phyloP scores from a whole-genome alignment of 2,329 filamentous ascomycete genomes.

The Ophiocordyceps unilateralis region DNA sequence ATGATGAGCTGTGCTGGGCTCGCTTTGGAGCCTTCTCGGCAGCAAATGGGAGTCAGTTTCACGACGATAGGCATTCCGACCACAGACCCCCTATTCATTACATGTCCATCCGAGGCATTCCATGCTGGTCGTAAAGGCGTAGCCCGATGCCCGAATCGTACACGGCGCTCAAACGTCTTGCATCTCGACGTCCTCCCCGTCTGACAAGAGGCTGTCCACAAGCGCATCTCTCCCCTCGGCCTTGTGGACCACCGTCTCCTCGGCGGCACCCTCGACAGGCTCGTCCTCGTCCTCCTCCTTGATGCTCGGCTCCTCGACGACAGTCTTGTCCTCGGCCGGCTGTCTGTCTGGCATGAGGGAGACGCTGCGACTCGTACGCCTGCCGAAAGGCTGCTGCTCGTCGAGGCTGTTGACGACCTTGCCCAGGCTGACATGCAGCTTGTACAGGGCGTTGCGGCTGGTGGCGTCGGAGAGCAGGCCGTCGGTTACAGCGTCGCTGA shows the following conservation, averaged over 20 bases:
- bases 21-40: no score
- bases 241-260: slow-evolving; percentile 7
- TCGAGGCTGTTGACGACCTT: slow-evolving; percentile 48
- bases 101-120: no score
- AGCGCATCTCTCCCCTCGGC: slow-evolving; percentile 17
- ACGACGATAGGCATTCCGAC: no score
- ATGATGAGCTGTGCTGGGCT: no score
- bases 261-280: slow-evolving; percentile 6
- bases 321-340: slow-evolving; percentile 19
- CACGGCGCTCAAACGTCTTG: slow-evolving; percentile 6
- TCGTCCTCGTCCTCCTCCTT: slow-evolving; percentile 30
- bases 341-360: slow-evolving; percentile 18
- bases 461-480: slow-evolving; percentile 42
- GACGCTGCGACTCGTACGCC: slow-evolving; percentile 25
- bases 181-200: slow-evolving; percentile 21
- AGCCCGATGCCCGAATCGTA: no score
- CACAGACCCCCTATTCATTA: no score
- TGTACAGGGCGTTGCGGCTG: slow-evolving; percentile 47
- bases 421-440: slow-evolving; percentile 48
- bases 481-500: slow-evolving; percentile 45
- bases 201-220: slow-evolving; percentile 22
- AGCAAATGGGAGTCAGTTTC: no score
- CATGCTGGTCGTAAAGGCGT: no score
- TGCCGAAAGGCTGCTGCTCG: slow-evolving; percentile 20
- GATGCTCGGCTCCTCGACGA: slow-evolving; percentile 24